These are phyloP conservation scores for Saprolegnia diclina DNA, from an alignment of 352 stramenopile genomes.

Conservation along the genomic window DNA sequence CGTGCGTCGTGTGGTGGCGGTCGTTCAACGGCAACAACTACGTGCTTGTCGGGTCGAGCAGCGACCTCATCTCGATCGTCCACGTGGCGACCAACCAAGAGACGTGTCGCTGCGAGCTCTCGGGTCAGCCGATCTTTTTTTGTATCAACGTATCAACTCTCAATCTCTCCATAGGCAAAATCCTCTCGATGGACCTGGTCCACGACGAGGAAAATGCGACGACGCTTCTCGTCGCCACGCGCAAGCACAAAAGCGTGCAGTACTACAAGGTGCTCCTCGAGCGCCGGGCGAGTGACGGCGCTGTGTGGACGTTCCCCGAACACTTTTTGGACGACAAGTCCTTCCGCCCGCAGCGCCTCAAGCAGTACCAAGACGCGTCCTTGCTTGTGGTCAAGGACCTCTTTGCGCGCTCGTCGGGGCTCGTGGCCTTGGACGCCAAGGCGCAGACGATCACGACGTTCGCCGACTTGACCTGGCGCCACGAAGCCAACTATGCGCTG, in stretches of 20 bases:
- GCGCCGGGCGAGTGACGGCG: constrained; percentile 42
- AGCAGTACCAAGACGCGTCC: constrained; percentile 59
- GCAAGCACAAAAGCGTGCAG: constrained; percentile 39
- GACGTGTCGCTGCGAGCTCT: constrained; percentile 68
- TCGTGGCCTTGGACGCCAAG: constrained; percentile 62
- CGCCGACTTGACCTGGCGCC: constrained; percentile 74
- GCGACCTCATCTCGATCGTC: constrained; percentile 78
- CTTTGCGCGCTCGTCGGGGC: constrained; percentile 58
- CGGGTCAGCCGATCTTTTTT: not conserved
- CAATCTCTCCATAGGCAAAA: constrained; percentile 38
- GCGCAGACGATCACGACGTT: constrained; percentile 52
- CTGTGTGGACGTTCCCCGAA: constrained; percentile 78
- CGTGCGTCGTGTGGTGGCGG: constrained; percentile 72
- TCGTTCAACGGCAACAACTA: constrained; percentile 81
- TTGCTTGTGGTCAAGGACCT: constrained; percentile 72
- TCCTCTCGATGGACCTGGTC: constrained; percentile 70
- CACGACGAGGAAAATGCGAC: constrained; percentile 68
- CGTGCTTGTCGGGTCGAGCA: constrained; percentile 66
- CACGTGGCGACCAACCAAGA: constrained; percentile 83
- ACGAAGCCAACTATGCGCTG: constrained; percentile 62
- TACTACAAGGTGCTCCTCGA: constrained; percentile 83
- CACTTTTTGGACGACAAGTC: constrained; percentile 81
- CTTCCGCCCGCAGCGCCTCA: constrained; percentile 79
- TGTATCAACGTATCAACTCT: no score
- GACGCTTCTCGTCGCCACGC: constrained; percentile 77